phyloP scores from a whole-genome alignment of 495 filamentous ascomycete species.

The Immersiella caudata region DNA sequence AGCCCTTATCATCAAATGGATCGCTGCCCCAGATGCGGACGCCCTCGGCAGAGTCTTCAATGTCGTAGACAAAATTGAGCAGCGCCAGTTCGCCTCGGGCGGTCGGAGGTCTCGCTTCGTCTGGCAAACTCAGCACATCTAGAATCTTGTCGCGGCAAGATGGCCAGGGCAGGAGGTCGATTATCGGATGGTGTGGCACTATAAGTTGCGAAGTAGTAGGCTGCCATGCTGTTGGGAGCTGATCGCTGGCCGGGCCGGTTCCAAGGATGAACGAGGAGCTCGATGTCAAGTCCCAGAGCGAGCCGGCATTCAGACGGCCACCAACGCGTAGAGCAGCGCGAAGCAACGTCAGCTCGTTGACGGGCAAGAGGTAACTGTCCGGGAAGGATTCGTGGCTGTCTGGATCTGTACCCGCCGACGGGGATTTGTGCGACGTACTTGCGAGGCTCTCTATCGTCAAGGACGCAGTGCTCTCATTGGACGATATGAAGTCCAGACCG shows the following conservation, averaged over 20 bases:
- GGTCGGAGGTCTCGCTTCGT: conserved; percentile 8
- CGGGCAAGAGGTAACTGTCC: conserved; percentile 38
- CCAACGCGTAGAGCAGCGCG: conserved; percentile 32
- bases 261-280: conserved; percentile 27
- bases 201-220: conserved; percentile 32
- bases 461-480: too few species aligned
- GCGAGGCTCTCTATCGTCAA: background rate
- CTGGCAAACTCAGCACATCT: conserved; percentile 44
- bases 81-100: conserved; percentile 45
- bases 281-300: conserved; percentile 27
- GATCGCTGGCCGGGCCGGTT: conserved; percentile 15
- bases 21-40: conserved; percentile 39
- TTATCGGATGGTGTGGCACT: conserved; percentile 52
- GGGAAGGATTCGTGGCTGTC: conserved; percentile 15
- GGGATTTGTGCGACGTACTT: background rate
- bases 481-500: too few species aligned
- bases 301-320: conserved; percentile 25
- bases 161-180: conserved; percentile 57
- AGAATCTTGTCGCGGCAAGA: conserved; percentile 49
- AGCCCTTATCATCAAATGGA: conserved; percentile 41
- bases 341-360: conserved; percentile 34
- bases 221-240: conserved; percentile 31
- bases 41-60: conserved; percentile 54
- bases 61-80: conserved; percentile 47
- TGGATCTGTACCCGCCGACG: background rate